Base-by-base conservation (phyloP, 2,329 filamentous ascomycete genomes). In the Claviceps arundinis region DNA sequence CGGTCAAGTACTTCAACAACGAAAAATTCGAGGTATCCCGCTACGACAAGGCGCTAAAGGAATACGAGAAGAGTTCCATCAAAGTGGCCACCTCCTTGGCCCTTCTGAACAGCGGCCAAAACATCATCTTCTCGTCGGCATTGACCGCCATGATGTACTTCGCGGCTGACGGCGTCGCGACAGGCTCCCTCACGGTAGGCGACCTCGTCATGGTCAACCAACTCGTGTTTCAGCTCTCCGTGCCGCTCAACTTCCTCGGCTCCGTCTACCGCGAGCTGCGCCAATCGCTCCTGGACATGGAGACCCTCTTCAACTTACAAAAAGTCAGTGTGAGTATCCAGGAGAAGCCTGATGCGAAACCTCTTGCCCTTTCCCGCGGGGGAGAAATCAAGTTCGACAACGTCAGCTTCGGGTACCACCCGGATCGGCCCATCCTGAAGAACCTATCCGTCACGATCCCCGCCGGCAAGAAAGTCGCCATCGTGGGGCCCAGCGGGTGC, bases 1-100 rank as follows among this genome's bases (percentile, higher is more conserved):
- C 94, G 14, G 93, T 98, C 64, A 98, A 98, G 70, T 95, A 97
- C 72, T 98, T 97, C 73, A 98, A 98, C 73, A 98, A 98, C 63
- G 94, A 98, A 64, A 88, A 86, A 58, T 97, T 89, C 58, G 93
- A 98, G 70, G 88, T 95, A 44, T 78, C 80, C 37, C 81, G 93
- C 43, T 98, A 98, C 66, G 90, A 97, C 68, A 81, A 84, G 60
- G 89, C 93, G 0, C 73, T 98, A 24, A 78, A 83, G 57, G 78
- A 84, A 54, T 98, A 98, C 66, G 88, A 98, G 66, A 85, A 85
- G 65, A 90, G 89, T 53, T 95, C 89, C 16, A 97, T 98, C 73
- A 97, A 97, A 65, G 87, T 98, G 37, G 89, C 89, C 9, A 98
- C 93, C 0, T 97, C 91, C 3, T 73, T 98, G 43, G 87, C 93